Conservation (phyloP, 2,329 filamentous ascomycete genomes). For the Penicillium sclerotiorum region DNA sequence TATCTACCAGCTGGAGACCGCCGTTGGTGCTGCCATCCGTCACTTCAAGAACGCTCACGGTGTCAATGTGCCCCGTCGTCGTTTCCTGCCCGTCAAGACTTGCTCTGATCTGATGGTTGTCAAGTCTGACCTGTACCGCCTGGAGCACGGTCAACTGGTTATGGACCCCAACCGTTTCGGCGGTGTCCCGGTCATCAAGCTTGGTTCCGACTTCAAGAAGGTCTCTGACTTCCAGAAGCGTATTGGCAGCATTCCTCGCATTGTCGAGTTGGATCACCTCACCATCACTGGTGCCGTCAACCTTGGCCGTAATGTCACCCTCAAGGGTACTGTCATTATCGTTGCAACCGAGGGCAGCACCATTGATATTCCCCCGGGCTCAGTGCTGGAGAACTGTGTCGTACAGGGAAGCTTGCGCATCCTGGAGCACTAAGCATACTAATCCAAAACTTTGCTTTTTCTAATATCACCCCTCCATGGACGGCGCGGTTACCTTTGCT, state of each 20-base stretch:
- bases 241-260: slow-evolving; percentile 54
- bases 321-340: slow-evolving; percentile 98
- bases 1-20: slow-evolving; percentile 97
- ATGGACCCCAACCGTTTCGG: slow-evolving; percentile 97
- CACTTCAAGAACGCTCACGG: slow-evolving; percentile 99
- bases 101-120: slow-evolving; percentile 99
- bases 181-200: slow-evolving; percentile 96
- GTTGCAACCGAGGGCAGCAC: slow-evolving; percentile 97
- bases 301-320: slow-evolving; percentile 88
- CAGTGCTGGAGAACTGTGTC: slow-evolving; percentile 96
- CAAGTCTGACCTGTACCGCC: slow-evolving; percentile 98
- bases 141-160: slow-evolving; percentile 97
- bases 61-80: slow-evolving; percentile 95
- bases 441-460: neutral
- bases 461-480: neutral
- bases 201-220: slow-evolving; percentile 99
- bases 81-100: slow-evolving; percentile 99
- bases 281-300: slow-evolving; percentile 98
- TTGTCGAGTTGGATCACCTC: slow-evolving; percentile 67
- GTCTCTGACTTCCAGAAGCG: slow-evolving; percentile 72
- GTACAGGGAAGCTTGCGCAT: slow-evolving; percentile 91
- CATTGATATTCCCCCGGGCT: slow-evolving; percentile 95
- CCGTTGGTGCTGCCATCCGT: slow-evolving; percentile 95
- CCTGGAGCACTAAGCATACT: slow-evolving; percentile 69
- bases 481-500: neutral